Evolutionary conservation across 768 basidiomycete genomes (phyloP).

Genomic region (Gautieria morchelliformis): DNA sequence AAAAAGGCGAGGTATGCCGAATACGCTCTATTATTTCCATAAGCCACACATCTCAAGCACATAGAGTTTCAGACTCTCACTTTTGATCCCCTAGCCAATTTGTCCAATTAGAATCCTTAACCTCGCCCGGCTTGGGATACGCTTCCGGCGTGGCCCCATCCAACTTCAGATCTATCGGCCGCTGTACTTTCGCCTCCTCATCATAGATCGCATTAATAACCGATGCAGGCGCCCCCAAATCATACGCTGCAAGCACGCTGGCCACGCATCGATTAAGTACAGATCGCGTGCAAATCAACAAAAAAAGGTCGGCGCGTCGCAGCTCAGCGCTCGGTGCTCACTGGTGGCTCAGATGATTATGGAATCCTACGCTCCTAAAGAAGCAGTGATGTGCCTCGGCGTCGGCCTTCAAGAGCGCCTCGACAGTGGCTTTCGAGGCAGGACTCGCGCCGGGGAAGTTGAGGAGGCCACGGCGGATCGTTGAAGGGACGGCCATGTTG

Average conservation of each 20-base stretch:
- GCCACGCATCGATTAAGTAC: background rate
- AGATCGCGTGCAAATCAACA: too few relatives aligned
- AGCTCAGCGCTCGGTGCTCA: too few relatives aligned
- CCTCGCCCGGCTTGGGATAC: constrained; percentile 13
- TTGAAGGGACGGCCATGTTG: constrained; percentile 7
- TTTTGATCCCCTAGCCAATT: constrained; percentile 39
- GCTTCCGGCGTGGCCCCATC: constrained; percentile 23
- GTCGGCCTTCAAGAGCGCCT: constrained; percentile 39
- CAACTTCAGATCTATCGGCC: constrained; percentile 30
- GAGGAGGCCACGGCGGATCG: constrained; percentile 29
- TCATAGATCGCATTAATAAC: constrained; percentile 43
- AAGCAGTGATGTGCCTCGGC: constrained; percentile 42
- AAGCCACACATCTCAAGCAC: constrained; percentile 16
- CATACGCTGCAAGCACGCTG: constrained; percentile 47
- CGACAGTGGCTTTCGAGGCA: constrained; percentile 31
- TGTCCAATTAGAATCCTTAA: constrained; percentile 39
- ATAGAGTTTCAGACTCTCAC: constrained; percentile 20
- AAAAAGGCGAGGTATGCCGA: constrained; percentile 25
- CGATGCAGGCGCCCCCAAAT: constrained; percentile 39
- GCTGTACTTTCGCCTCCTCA: constrained; percentile 26
- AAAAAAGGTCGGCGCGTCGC: too few relatives aligned
- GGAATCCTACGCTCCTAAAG: constrained; percentile 33
- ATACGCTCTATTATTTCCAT: constrained; percentile 27
- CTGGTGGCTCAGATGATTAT: constrained; percentile 57
- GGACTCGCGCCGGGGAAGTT: constrained; percentile 38